These are phyloP conservation scores for Avena insularis DNA, from an alignment of 176 grass and related monocot genomes.

Conservation along the genomic window DNA sequence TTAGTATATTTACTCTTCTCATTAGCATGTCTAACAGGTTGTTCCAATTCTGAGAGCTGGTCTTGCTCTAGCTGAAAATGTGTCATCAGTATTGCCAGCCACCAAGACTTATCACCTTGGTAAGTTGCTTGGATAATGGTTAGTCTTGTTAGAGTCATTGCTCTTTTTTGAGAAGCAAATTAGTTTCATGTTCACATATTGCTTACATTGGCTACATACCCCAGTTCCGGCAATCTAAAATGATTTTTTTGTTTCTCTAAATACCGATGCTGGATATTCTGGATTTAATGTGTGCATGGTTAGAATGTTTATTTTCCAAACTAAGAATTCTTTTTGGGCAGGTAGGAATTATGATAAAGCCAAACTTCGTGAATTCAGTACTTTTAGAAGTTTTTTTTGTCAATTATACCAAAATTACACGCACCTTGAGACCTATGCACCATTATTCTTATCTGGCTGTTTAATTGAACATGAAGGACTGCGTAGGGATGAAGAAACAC, in stretches of 20 bases:
- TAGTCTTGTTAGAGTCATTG: slow-evolving; percentile 17
- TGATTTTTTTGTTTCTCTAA: slow-evolving; percentile 25
- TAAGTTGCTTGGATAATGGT: slow-evolving; percentile 47
- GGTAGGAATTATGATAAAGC: slow-evolving; percentile 9
- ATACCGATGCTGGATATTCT: slow-evolving; percentile 14
- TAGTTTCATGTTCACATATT: slow-evolving; percentile 10
- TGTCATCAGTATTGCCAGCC: slow-evolving; percentile 77
- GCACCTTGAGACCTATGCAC: background rate
- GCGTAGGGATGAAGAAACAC: slow-evolving; percentile 90
- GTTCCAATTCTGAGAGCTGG: slow-evolving; percentile 97
- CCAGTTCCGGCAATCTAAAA: slow-evolving; percentile 12
- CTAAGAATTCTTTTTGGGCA: background rate
- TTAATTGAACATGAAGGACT: slow-evolving; percentile 75
- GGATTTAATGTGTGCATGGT: background rate
- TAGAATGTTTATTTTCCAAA: background rate
- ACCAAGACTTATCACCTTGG: slow-evolving; percentile 93
- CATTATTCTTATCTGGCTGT: slow-evolving; percentile 47
- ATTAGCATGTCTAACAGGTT: slow-evolving; percentile 70
- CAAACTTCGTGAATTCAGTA: background rate
- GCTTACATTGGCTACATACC: slow-evolving; percentile 25
- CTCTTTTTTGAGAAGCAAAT: slow-evolving; percentile 17
- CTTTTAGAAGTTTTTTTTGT: background rate
- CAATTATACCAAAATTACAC: slow-evolving; percentile 7
- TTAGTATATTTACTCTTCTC: slow-evolving; percentile 42
- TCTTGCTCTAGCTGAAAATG: slow-evolving; percentile 88